These are phyloP conservation scores for Paecilomyces niveus DNA, from an alignment of 2,329 filamentous ascomycete genomes.

Conservation along the genomic window DNA sequence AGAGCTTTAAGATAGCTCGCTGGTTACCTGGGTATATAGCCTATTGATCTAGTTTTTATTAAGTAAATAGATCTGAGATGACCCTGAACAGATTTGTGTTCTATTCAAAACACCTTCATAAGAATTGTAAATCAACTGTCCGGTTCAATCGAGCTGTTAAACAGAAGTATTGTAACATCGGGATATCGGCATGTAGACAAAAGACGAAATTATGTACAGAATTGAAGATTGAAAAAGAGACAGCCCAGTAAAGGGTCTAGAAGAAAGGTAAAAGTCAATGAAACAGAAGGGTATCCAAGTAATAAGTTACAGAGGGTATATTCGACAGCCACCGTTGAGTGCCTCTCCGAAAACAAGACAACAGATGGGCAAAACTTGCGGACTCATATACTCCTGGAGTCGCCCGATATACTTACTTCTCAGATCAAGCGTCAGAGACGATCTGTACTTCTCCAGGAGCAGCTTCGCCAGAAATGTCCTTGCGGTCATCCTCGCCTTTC, in stretches of 20 bases:
- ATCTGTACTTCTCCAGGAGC: neutral
- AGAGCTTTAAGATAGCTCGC: neutral
- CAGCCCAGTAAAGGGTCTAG: neutral
- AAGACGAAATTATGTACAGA: neutral
- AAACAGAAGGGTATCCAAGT: neutral
- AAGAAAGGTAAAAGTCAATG: neutral
- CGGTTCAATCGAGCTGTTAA: neutral
- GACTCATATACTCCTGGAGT: no score
- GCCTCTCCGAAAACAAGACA: neutral
- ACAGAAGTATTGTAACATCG: neutral
- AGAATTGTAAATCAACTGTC: neutral
- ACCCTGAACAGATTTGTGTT: neutral
- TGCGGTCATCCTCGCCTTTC: constrained; percentile 23
- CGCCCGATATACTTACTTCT: neutral
- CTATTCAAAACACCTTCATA: no score
- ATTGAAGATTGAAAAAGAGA: neutral
- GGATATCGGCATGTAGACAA: neutral
- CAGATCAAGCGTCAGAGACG: neutral
- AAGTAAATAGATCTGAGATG: neutral
- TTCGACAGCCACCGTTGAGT: neutral
- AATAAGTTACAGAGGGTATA: neutral
- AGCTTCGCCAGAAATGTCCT: constrained; percentile 6
- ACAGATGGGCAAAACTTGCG: neutral
- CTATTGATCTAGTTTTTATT: neutral
- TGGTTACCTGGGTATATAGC: neutral